Conservation (phyloP, 176 grass and related monocot species). For the Bonia amplexicaulis region DNA sequence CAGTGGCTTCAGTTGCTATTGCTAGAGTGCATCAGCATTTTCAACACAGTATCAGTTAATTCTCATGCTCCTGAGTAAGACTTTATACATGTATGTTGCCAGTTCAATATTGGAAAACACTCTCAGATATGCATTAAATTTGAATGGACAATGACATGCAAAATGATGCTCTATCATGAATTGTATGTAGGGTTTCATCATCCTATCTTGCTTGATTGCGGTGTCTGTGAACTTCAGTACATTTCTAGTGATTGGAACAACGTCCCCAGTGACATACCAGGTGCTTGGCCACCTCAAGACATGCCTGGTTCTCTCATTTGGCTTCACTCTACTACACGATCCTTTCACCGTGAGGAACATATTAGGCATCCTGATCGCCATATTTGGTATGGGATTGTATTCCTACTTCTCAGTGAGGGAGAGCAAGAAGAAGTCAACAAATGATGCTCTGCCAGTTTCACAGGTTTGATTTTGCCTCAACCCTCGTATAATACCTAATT, state of each 20-base stretch:
- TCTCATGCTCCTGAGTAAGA: slow-evolving; percentile 5
- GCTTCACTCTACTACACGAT: slow-evolving; percentile 83
- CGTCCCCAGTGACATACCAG: slow-evolving; percentile 96
- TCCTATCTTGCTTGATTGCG: slow-evolving; percentile 94
- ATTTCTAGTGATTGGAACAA: slow-evolving; percentile 95
- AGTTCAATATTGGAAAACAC: slow-evolving; percentile 18
- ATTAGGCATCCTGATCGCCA: slow-evolving; percentile 82
- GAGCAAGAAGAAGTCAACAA: slow-evolving; percentile 85
- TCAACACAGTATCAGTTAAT: not conserved
- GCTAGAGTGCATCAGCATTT: slow-evolving; percentile 21
- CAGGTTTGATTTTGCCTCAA: slow-evolving; percentile 57
- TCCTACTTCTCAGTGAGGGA: slow-evolving; percentile 87
- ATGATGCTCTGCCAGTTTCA: slow-evolving; percentile 68
- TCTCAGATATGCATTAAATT: not conserved
- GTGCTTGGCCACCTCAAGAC: slow-evolving; percentile 99
- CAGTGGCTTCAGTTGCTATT: not conserved
- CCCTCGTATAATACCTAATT: not conserved
- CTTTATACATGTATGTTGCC: not conserved
- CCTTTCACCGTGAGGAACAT: slow-evolving; percentile 84
- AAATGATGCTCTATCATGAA: slow-evolving; percentile 24
- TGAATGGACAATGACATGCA: not conserved
- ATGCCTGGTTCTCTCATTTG: slow-evolving; percentile 94
- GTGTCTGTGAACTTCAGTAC: slow-evolving; percentile 99
- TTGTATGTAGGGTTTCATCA: slow-evolving; percentile 79
- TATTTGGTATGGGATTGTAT: slow-evolving; percentile 90